phyloP scores from a whole-genome alignment of 106 monocot species.

The Dendrobium nobile region DNA sequence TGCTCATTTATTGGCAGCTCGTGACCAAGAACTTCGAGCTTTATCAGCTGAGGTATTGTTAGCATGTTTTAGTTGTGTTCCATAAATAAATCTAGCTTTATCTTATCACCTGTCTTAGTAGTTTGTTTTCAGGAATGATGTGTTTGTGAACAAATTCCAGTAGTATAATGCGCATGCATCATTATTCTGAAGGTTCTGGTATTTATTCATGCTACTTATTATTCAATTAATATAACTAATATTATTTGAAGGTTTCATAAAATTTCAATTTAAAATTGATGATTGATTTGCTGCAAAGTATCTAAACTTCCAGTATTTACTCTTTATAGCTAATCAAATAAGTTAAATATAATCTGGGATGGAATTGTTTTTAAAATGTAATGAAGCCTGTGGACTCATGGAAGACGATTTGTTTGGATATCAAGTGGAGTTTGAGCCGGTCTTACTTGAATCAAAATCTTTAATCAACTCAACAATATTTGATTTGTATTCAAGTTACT shows the following conservation, averaged over 20 bases:
- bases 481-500: too few species aligned
- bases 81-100: background rate
- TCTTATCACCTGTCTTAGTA: too few species aligned
- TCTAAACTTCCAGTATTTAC: background rate
- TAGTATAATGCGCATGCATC: background rate
- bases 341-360: background rate
- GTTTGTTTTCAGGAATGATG: background rate
- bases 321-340: background rate
- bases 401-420: too few species aligned
- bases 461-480: too few species aligned
- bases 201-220: background rate
- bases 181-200: background rate
- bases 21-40: conserved; percentile 92
- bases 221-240: background rate
- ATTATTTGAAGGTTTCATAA: background rate
- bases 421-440: too few species aligned
- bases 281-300: background rate
- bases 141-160: background rate
- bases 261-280: background rate
- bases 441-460: too few species aligned
- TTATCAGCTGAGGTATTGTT: conserved; percentile 78
- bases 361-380: too few species aligned
- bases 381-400: too few species aligned
- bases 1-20: conserved; percentile 85
- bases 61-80: background rate